phyloP scores from a whole-genome alignment of 306 rosid species.

The Rosa lucieae region DNA sequence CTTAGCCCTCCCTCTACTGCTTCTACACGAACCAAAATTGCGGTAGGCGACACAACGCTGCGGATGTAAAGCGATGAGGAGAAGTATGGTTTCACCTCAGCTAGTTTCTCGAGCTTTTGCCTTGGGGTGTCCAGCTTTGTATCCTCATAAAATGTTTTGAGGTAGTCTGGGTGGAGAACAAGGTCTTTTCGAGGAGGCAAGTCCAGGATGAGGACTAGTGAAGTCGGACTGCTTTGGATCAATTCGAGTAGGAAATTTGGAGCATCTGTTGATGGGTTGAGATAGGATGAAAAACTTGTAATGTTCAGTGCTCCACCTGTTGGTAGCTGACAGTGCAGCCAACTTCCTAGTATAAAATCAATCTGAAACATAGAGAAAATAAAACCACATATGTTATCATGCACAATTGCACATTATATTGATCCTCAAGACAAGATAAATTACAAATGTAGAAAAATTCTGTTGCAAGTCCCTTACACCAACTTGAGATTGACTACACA shows the following conservation, averaged over 20 bases:
- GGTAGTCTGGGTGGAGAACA: constrained; percentile 62
- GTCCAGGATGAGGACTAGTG: constrained; percentile 65
- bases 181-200: constrained; percentile 70
- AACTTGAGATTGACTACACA: too few relatives aligned
- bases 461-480: too few relatives aligned
- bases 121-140: constrained; percentile 56
- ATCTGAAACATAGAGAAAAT: constrained; percentile 40
- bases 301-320: constrained; percentile 76
- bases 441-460: too few relatives aligned
- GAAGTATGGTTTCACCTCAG: constrained; percentile 58
- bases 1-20: constrained; percentile 34
- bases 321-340: constrained; percentile 73
- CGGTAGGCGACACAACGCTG: constrained; percentile 48
- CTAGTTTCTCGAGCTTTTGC: constrained; percentile 51
- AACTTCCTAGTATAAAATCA: constrained; percentile 78
- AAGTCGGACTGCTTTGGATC: constrained; percentile 68
- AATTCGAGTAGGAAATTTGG: constrained; percentile 74
- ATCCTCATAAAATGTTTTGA: constrained; percentile 71
- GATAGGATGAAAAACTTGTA: constrained; percentile 69
- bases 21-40: constrained; percentile 47
- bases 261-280: constrained; percentile 61
- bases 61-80: constrained; percentile 72
- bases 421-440: too few relatives aligned
- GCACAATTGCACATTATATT: too few relatives aligned
- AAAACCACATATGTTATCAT: not conserved